These are phyloP conservation scores for Suillus plorans DNA, from an alignment of 768 basidiomycete genomes.

Conservation along the genomic window DNA sequence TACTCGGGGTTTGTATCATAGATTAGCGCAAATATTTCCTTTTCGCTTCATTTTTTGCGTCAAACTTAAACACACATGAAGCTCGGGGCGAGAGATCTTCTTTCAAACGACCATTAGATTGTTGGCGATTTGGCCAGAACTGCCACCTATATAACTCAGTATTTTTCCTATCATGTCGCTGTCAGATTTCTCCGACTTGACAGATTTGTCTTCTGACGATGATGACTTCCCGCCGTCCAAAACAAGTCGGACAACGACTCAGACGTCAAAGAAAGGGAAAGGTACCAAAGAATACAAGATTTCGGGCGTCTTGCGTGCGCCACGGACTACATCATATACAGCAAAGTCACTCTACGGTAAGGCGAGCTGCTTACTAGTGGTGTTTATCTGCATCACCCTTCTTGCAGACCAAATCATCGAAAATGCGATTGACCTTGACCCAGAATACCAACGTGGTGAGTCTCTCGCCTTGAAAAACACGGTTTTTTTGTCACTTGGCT, in stretches of 20 bases:
- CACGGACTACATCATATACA: slow-evolving; percentile 41
- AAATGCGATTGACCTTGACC: slow-evolving; percentile 52
- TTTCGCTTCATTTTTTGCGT: slow-evolving; percentile 1
- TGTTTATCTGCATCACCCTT: slow-evolving; percentile 1
- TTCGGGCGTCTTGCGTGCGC: slow-evolving; percentile 34
- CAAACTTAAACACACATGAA: slow-evolving; percentile 3
- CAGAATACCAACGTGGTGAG: slow-evolving; percentile 66
- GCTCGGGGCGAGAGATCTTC: neutral
- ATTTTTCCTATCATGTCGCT: slow-evolving; percentile 27
- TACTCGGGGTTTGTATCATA: neutral
- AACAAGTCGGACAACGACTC: slow-evolving; percentile 20
- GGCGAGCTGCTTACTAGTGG: slow-evolving; percentile 6
- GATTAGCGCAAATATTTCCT: neutral
- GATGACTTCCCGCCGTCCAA: slow-evolving; percentile 30
- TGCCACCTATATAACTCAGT: neutral
- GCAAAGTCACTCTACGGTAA: slow-evolving; percentile 45
- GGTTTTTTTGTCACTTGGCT: neutral
- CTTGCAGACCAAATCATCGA: slow-evolving; percentile 47
- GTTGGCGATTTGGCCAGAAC: neutral
- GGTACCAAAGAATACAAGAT: slow-evolving; percentile 30
- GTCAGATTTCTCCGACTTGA: slow-evolving; percentile 47
- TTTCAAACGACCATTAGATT: neutral
- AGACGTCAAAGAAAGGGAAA: slow-evolving; percentile 23
- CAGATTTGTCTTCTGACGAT: slow-evolving; percentile 44
- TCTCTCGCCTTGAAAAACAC: neutral